Conservation (phyloP, 306 rosid genomes). For the Trifolium repens region DNA sequence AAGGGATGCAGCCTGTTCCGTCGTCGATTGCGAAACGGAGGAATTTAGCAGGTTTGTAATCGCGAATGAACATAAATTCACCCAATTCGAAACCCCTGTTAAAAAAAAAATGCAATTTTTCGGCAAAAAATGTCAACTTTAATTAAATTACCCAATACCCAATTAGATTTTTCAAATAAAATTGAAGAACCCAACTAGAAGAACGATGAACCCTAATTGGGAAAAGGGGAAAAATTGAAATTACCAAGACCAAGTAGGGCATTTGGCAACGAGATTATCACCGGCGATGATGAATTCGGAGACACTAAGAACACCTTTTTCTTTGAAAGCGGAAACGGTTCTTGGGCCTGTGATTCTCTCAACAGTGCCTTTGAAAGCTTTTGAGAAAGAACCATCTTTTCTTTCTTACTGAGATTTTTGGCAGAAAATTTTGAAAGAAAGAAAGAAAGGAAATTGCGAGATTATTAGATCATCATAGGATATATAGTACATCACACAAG, state of each 20-base stretch:
- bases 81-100: conserved; percentile 13
- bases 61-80: conserved; percentile 18
- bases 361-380: conserved; percentile 94
- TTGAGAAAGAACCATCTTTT: conserved; percentile 81
- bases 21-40: no score
- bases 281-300: conserved; percentile 88
- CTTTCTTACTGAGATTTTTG: neutral
- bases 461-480: no score
- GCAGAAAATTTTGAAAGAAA: neutral
- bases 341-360: conserved; percentile 96
- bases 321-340: conserved; percentile 95
- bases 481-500: no score
- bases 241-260: conserved; percentile 99
- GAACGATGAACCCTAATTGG: conserved; percentile 13
- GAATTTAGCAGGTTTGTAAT: no score
- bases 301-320: conserved; percentile 97
- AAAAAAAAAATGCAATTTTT: neutral
- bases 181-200: neutral
- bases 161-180: neutral
- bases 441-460: no score
- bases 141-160: neutral
- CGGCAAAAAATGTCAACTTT: neutral
- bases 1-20: no score
- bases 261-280: conserved; percentile 95
- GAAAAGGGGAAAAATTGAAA: neutral